A percentile compares a stretch with the other conserved stretches of the same genome.
Conservation (phyloP, 352 stramenopile species). For the Pythium vanterpoolii region DNA sequence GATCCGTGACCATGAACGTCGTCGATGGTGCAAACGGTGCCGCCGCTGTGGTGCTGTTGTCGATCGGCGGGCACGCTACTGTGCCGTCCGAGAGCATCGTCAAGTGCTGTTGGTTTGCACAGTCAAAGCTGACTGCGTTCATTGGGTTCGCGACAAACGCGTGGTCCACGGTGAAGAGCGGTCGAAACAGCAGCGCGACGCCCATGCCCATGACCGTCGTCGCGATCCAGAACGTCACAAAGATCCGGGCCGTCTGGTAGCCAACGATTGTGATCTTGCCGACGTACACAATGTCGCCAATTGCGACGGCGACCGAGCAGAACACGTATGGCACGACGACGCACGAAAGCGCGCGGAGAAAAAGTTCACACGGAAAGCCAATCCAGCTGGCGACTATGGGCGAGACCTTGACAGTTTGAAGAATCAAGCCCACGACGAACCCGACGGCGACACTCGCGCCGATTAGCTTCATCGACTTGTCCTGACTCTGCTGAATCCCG, state of each 20-base stretch:
- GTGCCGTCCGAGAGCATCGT: not conserved
- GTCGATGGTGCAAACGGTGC: not conserved
- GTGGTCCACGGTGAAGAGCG: constrained; percentile 32
- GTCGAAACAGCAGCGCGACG: constrained; percentile 48
- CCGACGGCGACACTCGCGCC: constrained; percentile 45
- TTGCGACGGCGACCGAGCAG: constrained; percentile 70
- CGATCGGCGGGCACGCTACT: constrained; percentile 29
- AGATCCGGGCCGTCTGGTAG: constrained; percentile 61
- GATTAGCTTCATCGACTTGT: constrained; percentile 44
- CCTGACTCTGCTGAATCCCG: not conserved
- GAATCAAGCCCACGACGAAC: constrained; percentile 42
- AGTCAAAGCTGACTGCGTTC: constrained; percentile 51
- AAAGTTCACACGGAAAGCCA: constrained; percentile 59
- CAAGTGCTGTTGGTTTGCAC: constrained; percentile 32
- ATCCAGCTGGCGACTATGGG: constrained; percentile 46
- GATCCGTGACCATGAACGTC: constrained; percentile 44
- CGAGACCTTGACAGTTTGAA: constrained; percentile 49
- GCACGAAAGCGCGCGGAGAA: constrained; percentile 63
- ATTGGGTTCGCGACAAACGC: too few species aligned
- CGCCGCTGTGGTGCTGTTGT: constrained; percentile 11
- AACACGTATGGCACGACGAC: constrained; percentile 79
- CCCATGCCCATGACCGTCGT: constrained; percentile 51
- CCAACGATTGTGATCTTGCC: constrained; percentile 70
- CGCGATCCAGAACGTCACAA: constrained; percentile 50
- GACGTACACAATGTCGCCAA: constrained; percentile 68